phyloP scores from a whole-genome alignment of 2,329 filamentous ascomycete species.

The Colletotrichum aenigma region DNA sequence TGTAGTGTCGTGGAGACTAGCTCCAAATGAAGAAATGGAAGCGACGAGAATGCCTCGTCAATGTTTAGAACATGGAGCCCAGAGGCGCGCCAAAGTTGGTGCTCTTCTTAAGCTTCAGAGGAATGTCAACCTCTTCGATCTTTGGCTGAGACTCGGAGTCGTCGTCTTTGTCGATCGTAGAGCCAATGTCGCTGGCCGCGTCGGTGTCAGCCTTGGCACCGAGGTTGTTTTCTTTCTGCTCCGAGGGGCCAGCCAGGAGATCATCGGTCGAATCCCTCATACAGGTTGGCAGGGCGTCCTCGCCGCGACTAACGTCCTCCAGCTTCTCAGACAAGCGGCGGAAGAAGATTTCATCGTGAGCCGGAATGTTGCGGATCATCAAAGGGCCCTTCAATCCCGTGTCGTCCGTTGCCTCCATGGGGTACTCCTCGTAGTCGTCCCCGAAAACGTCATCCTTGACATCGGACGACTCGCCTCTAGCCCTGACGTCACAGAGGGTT shows the following conservation, averaged over 20 bases:
- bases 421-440: slow-evolving; percentile 24
- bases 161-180: slow-evolving; percentile 25
- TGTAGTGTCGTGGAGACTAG: background rate
- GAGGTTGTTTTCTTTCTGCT: slow-evolving; percentile 11
- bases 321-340: slow-evolving; percentile 55
- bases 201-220: slow-evolving; percentile 8
- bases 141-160: slow-evolving; percentile 27
- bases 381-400: slow-evolving; percentile 54
- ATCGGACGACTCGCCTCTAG: slow-evolving; percentile 11
- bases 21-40: background rate
- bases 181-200: slow-evolving; percentile 10
- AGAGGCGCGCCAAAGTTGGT: slow-evolving; percentile 33
- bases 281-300: slow-evolving; percentile 51
- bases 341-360: slow-evolving; percentile 60
- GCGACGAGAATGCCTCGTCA: background rate
- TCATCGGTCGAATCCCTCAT: slow-evolving; percentile 38
- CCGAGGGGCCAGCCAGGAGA: background rate
- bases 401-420: slow-evolving; percentile 48
- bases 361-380: slow-evolving; percentile 60
- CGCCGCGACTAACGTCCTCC: slow-evolving; percentile 50
- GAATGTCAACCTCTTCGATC: slow-evolving; percentile 44
- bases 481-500: slow-evolving; percentile 13
- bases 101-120: slow-evolving; percentile 48
- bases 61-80: slow-evolving; percentile 18
- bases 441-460: slow-evolving; percentile 4